Evolutionary conservation across 306 rosid genomes (phyloP).

Genomic region (Prosopis cineraria): DNA sequence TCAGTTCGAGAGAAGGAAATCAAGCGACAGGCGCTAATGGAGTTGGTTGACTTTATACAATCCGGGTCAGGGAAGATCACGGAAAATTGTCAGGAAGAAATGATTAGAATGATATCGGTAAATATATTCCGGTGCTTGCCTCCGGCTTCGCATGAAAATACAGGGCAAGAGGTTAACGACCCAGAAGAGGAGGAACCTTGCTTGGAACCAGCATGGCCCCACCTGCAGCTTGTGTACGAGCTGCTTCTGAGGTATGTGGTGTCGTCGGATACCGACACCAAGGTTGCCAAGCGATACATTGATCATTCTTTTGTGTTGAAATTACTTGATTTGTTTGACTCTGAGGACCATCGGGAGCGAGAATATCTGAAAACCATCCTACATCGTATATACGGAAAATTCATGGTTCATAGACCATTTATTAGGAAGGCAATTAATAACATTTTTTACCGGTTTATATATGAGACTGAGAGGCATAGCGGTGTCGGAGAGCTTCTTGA

Average conservation of each 20-base stretch:
- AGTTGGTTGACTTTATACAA: conserved; percentile 85
- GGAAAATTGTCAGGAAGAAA: conserved; percentile 86
- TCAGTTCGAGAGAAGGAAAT: conserved; percentile 82
- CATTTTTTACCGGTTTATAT: conserved; percentile 86
- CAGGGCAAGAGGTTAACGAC: conserved; percentile 76
- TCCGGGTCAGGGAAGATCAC: conserved; percentile 88
- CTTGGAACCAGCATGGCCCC: conserved; percentile 90
- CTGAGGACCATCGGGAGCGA: conserved; percentile 93
- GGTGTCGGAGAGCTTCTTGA: conserved; percentile 96
- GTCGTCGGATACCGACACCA: conserved; percentile 90
- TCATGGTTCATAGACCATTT: conserved; percentile 99
- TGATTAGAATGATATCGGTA: conserved; percentile 84
- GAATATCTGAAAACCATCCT: conserved; percentile 95
- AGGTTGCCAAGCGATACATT: conserved; percentile 85
- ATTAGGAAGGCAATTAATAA: conserved; percentile 93
- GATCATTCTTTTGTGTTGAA: conserved; percentile 93
- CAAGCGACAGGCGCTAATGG: conserved; percentile 80
- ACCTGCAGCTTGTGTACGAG: conserved; percentile 92
- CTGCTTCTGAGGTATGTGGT: conserved; percentile 86
- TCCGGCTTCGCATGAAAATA: conserved; percentile 82
- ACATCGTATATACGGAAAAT: conserved; percentile 92
- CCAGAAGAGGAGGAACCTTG: conserved; percentile 91
- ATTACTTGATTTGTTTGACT: conserved; percentile 80
- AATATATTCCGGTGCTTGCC: conserved; percentile 91
- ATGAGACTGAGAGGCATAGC: conserved; percentile 83